Base-by-base conservation (phyloP, 352 stramenopile species). In the Pythium aquatile region DNA sequence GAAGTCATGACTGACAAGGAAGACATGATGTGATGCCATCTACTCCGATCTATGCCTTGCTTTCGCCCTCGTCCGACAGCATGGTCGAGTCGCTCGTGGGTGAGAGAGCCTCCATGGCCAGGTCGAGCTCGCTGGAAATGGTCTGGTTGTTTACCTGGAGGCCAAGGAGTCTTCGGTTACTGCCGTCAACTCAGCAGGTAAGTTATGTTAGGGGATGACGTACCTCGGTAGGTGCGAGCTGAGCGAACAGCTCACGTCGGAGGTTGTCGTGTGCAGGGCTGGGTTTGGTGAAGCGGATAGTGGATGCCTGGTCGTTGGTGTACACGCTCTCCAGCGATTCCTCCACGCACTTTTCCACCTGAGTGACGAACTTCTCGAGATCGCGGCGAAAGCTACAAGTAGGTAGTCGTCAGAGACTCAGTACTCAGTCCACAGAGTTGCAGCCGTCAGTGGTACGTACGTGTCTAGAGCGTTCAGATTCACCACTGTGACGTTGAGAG, bases 271-370 rank as follows among this genome's bases (percentile, higher is more conserved):
- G 86, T 20, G 83, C 83, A 0, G 86, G 86, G 39, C 82, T 93
- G 55, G 88, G 83, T 66, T 92, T 91, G 13, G 86, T 93, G 49
- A 94, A 94, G 47, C 82, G 86, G 52, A 94, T 90, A 9, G 83
- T 98, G 32, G 91, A 98, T 39, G 82, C 85, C 35, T 90, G 81
- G 29, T 98, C 90, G 70, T 98, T 98, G 47, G 93, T 89, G 77
- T 97, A 98, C 26, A 98, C 85, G 49, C 82, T 87, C 72, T 95
- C 89, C 48, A 98, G 92, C n/a, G 91, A 98, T 68, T 97, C 84
- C 37, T 92, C 83, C 35, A 99, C 95, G 69, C 86, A 98, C 29
- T 82, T 78, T 56, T 97, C 88, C 2, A 98, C 93, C 47, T 90
- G 85, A 49, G 87, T 86, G 32, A 97, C 78, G 69, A 97, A 99